These are phyloP conservation scores for Cardiospermum halicacabum DNA, from an alignment of 345 rosid genomes.

Conservation along the genomic window DNA sequence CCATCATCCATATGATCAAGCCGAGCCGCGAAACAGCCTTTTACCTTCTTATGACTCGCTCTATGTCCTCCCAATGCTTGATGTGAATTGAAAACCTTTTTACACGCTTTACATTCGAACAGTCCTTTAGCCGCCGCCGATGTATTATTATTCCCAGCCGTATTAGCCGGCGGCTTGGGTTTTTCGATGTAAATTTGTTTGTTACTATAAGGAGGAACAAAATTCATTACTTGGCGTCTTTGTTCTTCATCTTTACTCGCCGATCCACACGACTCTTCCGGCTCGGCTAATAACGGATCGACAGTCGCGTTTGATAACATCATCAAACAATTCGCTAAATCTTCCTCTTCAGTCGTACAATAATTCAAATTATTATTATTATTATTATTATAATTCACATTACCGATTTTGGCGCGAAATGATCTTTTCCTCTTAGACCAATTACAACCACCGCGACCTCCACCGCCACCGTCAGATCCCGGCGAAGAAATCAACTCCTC, in stretches of 20 bases:
- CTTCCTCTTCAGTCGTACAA: conserved; percentile 81
- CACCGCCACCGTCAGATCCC: conserved; percentile 36
- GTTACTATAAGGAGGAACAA: conserved; percentile 35
- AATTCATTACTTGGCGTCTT: conserved; percentile 36
- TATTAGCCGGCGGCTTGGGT: no score
- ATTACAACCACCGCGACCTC: conserved; percentile 25
- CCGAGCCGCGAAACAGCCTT: conserved; percentile 91
- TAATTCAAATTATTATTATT: conserved; percentile 22
- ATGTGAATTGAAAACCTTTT: conserved; percentile 94
- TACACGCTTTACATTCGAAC: conserved; percentile 96
- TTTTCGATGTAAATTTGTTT: no score
- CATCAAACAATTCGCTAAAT: conserved; percentile 87
- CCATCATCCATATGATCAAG: conserved; percentile 36
- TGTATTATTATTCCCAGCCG: no score
- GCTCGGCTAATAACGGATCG: conserved; percentile 43
- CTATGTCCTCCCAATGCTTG: conserved; percentile 99
- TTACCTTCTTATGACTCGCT: conserved; percentile 99
- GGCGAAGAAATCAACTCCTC: conserved; percentile 47
- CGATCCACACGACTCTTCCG: conserved; percentile 66
- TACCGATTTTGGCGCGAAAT: conserved; percentile 43
- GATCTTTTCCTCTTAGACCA: conserved; percentile 75
- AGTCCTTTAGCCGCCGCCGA: no score
- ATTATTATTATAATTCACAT: no score
- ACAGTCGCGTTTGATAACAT: conserved; percentile 75
- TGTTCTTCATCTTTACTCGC: conserved; percentile 62